Conservation (phyloP, 805 yeast genomes). For the Candida ponderosae region DNA sequence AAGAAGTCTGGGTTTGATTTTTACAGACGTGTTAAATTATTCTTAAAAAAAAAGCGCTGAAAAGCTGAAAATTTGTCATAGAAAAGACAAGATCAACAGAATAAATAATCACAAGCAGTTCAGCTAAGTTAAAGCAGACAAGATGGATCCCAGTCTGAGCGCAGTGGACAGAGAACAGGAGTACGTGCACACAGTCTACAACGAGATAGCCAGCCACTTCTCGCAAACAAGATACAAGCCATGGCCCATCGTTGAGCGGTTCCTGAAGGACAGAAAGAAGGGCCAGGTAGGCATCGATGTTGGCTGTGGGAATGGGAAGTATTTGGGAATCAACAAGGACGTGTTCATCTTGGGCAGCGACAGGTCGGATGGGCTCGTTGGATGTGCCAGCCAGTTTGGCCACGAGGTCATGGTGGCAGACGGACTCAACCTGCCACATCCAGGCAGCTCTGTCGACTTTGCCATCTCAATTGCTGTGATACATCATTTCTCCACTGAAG, state of each 20-base stretch:
- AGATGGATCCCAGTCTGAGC: constrained; percentile 23
- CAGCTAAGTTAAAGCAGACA: no score
- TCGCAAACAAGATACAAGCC: constrained; percentile 92
- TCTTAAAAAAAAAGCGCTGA: no score
- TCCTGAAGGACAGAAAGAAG: constrained; percentile 37
- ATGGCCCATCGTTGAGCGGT: constrained; percentile 90
- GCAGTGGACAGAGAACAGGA: constrained; percentile 60
- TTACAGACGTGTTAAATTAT: no score
- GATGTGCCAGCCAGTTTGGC: constrained; percentile 45
- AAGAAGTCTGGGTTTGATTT: no score
- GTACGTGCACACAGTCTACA: constrained; percentile 87
- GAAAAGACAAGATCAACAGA: no score
- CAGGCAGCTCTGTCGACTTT: constrained; percentile 52
- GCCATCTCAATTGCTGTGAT: constrained; percentile 94
- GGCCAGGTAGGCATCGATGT: constrained; percentile 82
- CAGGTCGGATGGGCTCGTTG: constrained; percentile 59
- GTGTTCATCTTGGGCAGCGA: constrained; percentile 69
- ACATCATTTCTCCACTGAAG: constrained; percentile 87
- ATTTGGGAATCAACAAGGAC: constrained; percentile 61
- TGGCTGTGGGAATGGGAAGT: constrained; percentile 97
- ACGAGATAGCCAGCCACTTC: constrained; percentile 87
- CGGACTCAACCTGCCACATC: constrained; percentile 61
- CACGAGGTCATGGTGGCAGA: constrained; percentile 71
- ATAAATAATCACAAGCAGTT: no score
- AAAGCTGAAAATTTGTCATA: no score